Conservation (phyloP, 768 basidiomycete genomes). For the Rhizopogon sp. region DNA sequence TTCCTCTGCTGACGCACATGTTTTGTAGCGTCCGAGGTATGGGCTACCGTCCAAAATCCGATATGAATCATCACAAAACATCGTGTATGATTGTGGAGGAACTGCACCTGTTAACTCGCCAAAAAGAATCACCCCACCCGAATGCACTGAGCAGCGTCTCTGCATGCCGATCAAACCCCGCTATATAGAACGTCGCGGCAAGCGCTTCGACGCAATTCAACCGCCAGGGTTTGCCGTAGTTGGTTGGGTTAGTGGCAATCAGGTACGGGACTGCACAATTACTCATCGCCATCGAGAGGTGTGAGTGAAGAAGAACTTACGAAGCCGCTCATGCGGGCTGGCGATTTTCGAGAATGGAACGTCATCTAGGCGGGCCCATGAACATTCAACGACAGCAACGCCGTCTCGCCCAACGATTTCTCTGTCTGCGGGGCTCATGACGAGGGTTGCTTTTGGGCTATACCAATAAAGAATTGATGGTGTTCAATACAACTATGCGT, state of each 20-base stretch:
- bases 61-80: neutral
- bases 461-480: neutral
- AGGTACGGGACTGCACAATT: conserved; percentile 79
- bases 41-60: neutral
- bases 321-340: conserved; percentile 85
- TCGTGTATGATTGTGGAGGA: neutral
- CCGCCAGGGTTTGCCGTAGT: conserved; percentile 97
- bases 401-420: conserved; percentile 70
- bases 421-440: conserved; percentile 81
- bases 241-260: conserved; percentile 92
- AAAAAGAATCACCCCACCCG: conserved; percentile 90
- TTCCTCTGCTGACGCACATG: conserved; percentile 59
- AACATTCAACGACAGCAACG: conserved; percentile 97
- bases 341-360: conserved; percentile 93
- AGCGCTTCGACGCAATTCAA: conserved; percentile 94
- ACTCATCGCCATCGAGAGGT: neutral
- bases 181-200: conserved; percentile 93
- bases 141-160: conserved; percentile 76
- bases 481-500: too few relatives aligned
- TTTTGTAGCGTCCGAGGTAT: conserved; percentile 72
- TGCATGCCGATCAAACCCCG: conserved; percentile 79
- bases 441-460: conserved; percentile 79
- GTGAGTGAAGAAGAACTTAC: conserved; percentile 43
- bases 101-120: conserved; percentile 70
- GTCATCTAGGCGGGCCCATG: conserved; percentile 94